Evolutionary conservation across 2,329 filamentous ascomycete genomes (phyloP), one percentile per base, ranked within the genome.

Genomic region (Aspergillus jensenii): DNA sequence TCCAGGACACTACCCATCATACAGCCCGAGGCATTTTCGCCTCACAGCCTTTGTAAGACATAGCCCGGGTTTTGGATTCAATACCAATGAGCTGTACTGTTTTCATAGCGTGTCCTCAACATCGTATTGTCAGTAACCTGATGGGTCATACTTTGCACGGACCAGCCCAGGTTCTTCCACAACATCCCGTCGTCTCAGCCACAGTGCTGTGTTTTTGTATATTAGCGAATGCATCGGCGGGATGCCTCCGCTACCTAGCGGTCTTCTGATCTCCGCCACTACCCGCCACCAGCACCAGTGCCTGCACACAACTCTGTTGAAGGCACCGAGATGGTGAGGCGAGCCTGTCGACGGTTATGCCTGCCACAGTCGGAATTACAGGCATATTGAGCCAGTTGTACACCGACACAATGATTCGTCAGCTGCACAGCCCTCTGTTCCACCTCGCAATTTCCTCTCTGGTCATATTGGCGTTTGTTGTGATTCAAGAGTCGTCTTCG

Each of bases 371-470:
- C 17, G 49, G 8, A 37, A 21, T 19, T n/a, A 47, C 25, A n/a
- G 8, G 27, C 27, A 31, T 31, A 9, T 11, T 31, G 9, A 31
- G 27, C 17, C 14, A 44, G 41, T 4, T 6, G 15, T 33, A n/a
- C 17, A n/a, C 25, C 23, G 27, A 21, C 19, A 39, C 49, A 37
- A 31, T 40, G 21, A 23, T 15, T 40, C 19, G 23, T 47, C 47
- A 54, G 25, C 19, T 23, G 35, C 46, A 57, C 48, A 50, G 51
- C 44, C 43, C 9, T 41, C 21, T 21, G 33, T 54, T 31, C 52
- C 43, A 48, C 43, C 35, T 12, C 15, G 31, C 15, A 17, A 31
- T 14, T 31, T 27, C 19, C 43, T 11, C 21, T 23, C 5, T 46
- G 15, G 23, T 9, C 4, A 9, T 31, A 31, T 31, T 31, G 9